Base-by-base conservation (phyloP, 257 asterid genomes). In the Salvia hispanica region DNA sequence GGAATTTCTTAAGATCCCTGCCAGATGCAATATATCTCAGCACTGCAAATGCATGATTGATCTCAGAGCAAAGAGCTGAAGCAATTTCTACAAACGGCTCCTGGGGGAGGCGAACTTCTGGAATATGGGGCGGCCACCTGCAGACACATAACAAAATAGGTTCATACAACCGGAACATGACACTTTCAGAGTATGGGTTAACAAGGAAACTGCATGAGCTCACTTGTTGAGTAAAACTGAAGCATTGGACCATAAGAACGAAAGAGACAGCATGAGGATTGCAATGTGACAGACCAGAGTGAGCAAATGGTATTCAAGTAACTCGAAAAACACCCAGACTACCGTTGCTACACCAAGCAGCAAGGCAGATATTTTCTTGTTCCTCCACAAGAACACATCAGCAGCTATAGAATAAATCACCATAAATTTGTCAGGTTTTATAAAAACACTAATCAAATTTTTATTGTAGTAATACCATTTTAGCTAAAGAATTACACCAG, bases 321-420 rank as follows among this genome's bases (percentile, higher is more conserved):
- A 59, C 54, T 86, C 96, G 40, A 93, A 93, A 21, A 90, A 81
- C 71, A 90, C 82, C 96, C 96, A 93, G 58, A 86, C 52, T 44
- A 91, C 94, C n/a, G 97, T 93, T 7, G 81, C 96, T 0, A 76
- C 90, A 50, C 95, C 94, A 44, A 93, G 89, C 56, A 80, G 88
- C 13, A 73, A 74, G 66, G 79, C 97, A 64, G 98, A 93, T 62
- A 85, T 63, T 74, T 80, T 86, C 88, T 93, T 93, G 81, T 90
- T 84, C 84, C 95, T 88, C 98, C 98, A 93, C 86, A 86, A 72
- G 73, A 93, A 79, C 37, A 93, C 70, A 80, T 93, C 98, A 69
- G 97, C 95, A 77, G 95, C 98, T 92, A 74, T 76, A 72, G 9
- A 66, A 74, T 56, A 40, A 50, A 21, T 31, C 25, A 48, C 43